Evolutionary conservation across 129 eudicot genomes (phyloP).

Genomic region (Flaveria trinervia): DNA sequence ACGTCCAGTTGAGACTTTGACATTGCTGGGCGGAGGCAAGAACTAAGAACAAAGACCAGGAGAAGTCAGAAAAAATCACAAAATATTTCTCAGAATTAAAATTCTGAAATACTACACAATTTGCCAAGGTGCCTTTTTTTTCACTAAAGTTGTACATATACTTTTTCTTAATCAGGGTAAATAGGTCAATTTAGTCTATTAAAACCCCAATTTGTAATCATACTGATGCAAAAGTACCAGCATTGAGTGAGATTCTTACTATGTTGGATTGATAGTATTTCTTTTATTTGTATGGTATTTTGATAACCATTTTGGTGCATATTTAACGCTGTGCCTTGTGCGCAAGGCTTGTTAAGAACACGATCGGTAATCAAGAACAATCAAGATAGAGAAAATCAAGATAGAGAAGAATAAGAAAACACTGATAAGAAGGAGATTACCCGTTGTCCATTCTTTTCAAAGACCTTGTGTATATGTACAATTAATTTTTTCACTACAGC

Average conservation of each 20-base stretch:
- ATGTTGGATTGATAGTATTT: neutral
- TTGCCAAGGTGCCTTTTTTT: conserved; percentile 11
- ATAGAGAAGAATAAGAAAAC: too few species aligned
- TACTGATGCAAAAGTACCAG: conserved; percentile 18
- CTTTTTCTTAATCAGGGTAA: neutral
- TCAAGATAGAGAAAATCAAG: too few species aligned
- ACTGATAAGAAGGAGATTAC: too few species aligned
- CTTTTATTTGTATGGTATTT: neutral
- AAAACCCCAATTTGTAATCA: neutral
- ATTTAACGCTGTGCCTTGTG: too few species aligned
- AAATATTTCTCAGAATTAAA: conserved; percentile 17
- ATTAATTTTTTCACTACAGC: too few species aligned
- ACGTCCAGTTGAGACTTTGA: conserved; percentile 11
- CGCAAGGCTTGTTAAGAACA: too few species aligned
- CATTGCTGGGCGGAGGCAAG: conserved; percentile 6
- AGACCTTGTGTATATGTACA: too few species aligned
- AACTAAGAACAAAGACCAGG: conserved; percentile 9
- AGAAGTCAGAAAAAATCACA: neutral
- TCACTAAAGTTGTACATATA: conserved; percentile 14
- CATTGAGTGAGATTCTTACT: conserved; percentile 9
- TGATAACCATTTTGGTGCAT: neutral
- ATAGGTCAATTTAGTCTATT: conserved; percentile 24
- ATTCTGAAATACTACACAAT: conserved; percentile 25
- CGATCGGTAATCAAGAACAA: too few species aligned
- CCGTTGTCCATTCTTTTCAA: too few species aligned